Conservation (phyloP, 1,139 yeast genomes). For the Saccharomyces hybrid region DNA sequence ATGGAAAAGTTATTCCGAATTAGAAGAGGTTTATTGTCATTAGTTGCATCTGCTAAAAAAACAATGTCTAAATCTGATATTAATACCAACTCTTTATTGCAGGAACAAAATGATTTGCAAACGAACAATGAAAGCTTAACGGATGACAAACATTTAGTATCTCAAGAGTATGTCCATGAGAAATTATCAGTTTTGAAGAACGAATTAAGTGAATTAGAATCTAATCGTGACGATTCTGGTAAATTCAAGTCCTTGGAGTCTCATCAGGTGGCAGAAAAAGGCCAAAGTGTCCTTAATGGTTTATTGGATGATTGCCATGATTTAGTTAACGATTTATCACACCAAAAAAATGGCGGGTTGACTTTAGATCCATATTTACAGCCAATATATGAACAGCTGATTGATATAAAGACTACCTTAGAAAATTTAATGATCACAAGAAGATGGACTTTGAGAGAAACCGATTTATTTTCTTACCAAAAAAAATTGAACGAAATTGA, state of each 20-base stretch:
- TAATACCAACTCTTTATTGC: background rate
- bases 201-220: slow-evolving; percentile 38
- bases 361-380: slow-evolving; percentile 43
- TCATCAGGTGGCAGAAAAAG: slow-evolving; percentile 34
- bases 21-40: slow-evolving; percentile 45
- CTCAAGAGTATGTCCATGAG: slow-evolving; percentile 18
- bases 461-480: slow-evolving; percentile 82
- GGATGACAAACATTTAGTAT: slow-evolving; percentile 11
- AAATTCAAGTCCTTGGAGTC: slow-evolving; percentile 37
- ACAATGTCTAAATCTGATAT: background rate
- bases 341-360: slow-evolving; percentile 40
- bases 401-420: slow-evolving; percentile 59
- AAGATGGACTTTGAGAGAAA: slow-evolving; percentile 94
- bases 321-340: slow-evolving; percentile 62
- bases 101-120: slow-evolving; percentile 10
- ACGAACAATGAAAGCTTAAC: slow-evolving; percentile 28
- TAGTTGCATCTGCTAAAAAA: slow-evolving; percentile 36
- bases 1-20: slow-evolving; percentile 48
- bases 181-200: slow-evolving; percentile 33
- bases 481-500: slow-evolving; percentile 65
- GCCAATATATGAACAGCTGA: slow-evolving; percentile 47
- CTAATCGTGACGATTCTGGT: slow-evolving; percentile 39
- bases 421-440: slow-evolving; percentile 82
- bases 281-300: slow-evolving; percentile 63
- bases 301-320: slow-evolving; percentile 75